phyloP scores from a whole-genome alignment of 441 rosid species.

The Syzygium syzygioides region DNA sequence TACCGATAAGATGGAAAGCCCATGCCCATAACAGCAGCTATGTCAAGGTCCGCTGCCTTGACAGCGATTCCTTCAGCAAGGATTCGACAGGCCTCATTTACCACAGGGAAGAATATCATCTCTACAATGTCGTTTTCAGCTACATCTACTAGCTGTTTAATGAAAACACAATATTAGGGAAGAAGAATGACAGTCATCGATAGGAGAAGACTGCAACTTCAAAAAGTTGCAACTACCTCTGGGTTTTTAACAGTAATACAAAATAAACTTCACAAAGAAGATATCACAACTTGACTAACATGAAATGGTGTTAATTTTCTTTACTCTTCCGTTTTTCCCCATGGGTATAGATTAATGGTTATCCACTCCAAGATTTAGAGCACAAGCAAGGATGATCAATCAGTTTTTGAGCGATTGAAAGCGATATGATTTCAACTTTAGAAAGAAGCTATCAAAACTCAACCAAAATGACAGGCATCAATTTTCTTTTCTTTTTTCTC shows the following conservation, averaged over 20 bases:
- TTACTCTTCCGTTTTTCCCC: not conserved
- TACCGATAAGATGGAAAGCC: conserved; percentile 25
- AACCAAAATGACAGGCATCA: not conserved
- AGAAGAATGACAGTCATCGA: not conserved
- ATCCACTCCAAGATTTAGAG: not conserved
- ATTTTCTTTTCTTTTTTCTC: not conserved
- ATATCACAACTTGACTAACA: not conserved
- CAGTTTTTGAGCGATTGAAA: not conserved
- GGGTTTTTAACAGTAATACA: not conserved
- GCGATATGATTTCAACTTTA: not conserved
- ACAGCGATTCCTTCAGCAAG: conserved; percentile 19
- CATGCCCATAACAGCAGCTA: conserved; percentile 26
- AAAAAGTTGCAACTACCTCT: not conserved
- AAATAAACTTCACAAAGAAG: not conserved
- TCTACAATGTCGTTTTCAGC: conserved; percentile 18
- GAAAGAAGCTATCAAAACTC: not conserved
- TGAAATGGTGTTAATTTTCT: not conserved
- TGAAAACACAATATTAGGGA: not conserved
- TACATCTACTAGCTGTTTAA: conserved; percentile 1
- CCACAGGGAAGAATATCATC: conserved; percentile 26
- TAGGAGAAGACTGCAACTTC: not conserved
- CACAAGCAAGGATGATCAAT: not conserved
- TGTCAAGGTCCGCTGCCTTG: conserved; percentile 23
- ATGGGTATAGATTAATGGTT: not conserved
- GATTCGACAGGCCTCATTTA: conserved; percentile 27